Evolutionary conservation across 306 rosid genomes (phyloP), one percentile per base, ranked within the genome.

Genomic region (Fragaria nilgerrensis): DNA sequence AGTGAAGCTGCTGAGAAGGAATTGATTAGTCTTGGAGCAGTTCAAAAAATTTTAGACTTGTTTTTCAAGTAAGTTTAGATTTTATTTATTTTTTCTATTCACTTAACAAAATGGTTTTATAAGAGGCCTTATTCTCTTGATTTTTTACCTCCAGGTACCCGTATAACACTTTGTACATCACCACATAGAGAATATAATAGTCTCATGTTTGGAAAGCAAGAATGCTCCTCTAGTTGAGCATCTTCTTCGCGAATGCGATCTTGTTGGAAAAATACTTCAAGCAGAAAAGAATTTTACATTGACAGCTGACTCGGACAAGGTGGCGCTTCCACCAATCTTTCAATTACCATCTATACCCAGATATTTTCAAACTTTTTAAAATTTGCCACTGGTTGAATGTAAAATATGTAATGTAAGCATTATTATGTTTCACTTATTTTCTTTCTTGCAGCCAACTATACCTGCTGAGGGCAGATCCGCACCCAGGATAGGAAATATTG

Each of bases 131-230:
- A 81, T 78, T 78, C 43, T 2, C 47, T 12, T 81, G 73, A 74
- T 84, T 50, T 62, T 81, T 79, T 43, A 27, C 77, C 65, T 65
- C 58, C 75, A 96, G 99, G 94, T 96, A 96, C 86, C 98, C 99
- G 10, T 96, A 84, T 84, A 96, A 96, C 82, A 96, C 80, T 96
- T 93, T 82, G 86, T 96, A 82, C 99, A 96, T 87, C 99, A 91
- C 83, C 98, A 91, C 73, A 85, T 89, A 76, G 99, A 92, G 88
- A 89, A 74, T 74, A 92, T 96, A 68, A 77, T 92, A 78, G 65
- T 86, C 34, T 92, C 96, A 29, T 92, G 99, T 79, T 85, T 96
- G 86, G 99, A 92, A 86, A 88, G 96, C 83, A 96, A 91, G 89
- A 91, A 89, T 85, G 79, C 85, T 86, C 82, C 90, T 58, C 91